Percentiles rank a stretch among this genome's conserved stretches.
Evolutionary conservation across 192 early-diverging fungal genomes (phyloP).

Genomic region (Podila epigama): DNA sequence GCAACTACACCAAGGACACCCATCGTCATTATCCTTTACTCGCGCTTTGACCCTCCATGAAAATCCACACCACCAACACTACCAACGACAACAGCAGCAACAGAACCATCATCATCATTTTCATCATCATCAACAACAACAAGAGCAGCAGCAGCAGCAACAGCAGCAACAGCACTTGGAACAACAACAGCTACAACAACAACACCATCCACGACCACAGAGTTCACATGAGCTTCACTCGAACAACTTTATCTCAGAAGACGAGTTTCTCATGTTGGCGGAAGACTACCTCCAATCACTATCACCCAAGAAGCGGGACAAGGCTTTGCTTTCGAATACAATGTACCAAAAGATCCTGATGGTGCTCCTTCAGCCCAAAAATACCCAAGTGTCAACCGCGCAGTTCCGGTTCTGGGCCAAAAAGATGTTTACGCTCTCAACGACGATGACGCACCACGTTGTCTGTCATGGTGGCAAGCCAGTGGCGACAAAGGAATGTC

Average conservation of each 20-base stretch:
- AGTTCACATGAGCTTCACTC: slow-evolving; percentile 26
- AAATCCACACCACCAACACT: neutral
- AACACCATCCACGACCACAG: slow-evolving; percentile 7
- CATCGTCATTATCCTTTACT: neutral
- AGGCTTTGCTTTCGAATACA: slow-evolving; percentile 49
- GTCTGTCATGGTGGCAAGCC: slow-evolving; percentile 55
- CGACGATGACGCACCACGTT: slow-evolving; percentile 14
- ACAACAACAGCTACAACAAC: neutral
- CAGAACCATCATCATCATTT: neutral
- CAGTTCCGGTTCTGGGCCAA: slow-evolving; percentile 61
- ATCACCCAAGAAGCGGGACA: slow-evolving; percentile 57
- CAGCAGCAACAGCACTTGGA: neutral
- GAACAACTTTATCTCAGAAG: slow-evolving; percentile 44
- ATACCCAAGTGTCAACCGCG: slow-evolving; percentile 54
- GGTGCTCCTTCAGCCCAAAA: slow-evolving; percentile 51
- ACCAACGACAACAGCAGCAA: too few relatives aligned
- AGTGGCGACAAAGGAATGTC: slow-evolving; percentile 53
- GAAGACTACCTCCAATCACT: slow-evolving; percentile 49
- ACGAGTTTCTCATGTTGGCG: slow-evolving; percentile 49
- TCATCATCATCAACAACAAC: neutral
- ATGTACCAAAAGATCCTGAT: slow-evolving; percentile 52
- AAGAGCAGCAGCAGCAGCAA: too few relatives aligned
- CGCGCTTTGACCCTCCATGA: neutral
- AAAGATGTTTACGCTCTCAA: slow-evolving; percentile 54
- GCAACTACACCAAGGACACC: neutral